Evolutionary conservation across 805 yeast species (phyloP).

Genomic region (Hanseniaspora hatyaiensis): DNA sequence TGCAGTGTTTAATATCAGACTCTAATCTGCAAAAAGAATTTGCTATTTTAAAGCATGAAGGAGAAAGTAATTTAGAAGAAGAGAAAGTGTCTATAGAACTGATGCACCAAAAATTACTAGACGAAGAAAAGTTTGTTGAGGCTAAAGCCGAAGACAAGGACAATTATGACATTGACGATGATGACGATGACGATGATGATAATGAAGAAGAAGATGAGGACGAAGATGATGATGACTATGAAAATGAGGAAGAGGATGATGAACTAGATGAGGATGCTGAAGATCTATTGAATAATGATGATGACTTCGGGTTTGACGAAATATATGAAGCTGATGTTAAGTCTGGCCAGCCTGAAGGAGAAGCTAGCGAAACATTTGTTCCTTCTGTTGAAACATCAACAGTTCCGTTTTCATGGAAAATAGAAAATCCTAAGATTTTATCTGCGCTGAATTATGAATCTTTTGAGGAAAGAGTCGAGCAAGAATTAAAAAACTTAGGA

Average conservation of each 20-base stretch:
- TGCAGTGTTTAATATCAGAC: constrained; percentile 12
- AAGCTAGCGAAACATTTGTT: constrained; percentile 22
- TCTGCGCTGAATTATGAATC: constrained; percentile 55
- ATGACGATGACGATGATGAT: neutral
- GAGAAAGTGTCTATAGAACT: neutral
- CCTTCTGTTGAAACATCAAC: constrained; percentile 12
- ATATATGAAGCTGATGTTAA: constrained; percentile 11
- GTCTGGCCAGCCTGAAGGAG: constrained; percentile 29
- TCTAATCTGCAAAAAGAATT: constrained; percentile 20
- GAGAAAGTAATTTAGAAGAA: neutral
- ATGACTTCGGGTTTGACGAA: constrained; percentile 11
- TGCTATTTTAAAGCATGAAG: constrained; percentile 8
- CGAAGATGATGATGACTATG: constrained; percentile 10
- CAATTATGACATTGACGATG: constrained; percentile 12
- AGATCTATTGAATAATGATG: constrained; percentile 18
- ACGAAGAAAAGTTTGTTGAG: neutral
- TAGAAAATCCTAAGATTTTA: constrained; percentile 21
- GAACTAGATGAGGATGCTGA: constrained; percentile 24
- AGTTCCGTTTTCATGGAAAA: constrained; percentile 16
- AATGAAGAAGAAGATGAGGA: constrained; percentile 11
- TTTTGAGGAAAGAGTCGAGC: constrained; percentile 74
- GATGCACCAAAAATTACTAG: constrained; percentile 4
- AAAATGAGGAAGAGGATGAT: constrained; percentile 18
- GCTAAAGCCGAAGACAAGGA: constrained; percentile 1
- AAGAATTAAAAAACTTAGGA: constrained; percentile 84